phyloP scores from a whole-genome alignment of 331 rosid species.

The Cydonia oblonga region DNA sequence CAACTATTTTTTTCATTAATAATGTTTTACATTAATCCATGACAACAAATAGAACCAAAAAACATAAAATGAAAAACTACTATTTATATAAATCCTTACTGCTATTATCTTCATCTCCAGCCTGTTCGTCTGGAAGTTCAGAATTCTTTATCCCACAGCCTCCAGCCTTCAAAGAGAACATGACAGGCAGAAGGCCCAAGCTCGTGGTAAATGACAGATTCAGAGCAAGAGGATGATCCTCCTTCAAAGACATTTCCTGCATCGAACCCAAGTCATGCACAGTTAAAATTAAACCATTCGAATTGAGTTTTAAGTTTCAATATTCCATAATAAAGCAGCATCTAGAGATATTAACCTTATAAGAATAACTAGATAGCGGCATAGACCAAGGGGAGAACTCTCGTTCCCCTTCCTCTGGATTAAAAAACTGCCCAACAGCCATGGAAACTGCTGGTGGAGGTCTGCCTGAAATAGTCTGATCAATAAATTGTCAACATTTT shows the following conservation, averaged over 20 bases:
- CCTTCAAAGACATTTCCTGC: slow-evolving; percentile 73
- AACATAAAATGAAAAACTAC: neutral
- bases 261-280: slow-evolving; percentile 17
- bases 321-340: neutral
- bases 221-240: slow-evolving; percentile 82
- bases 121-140: slow-evolving; percentile 74
- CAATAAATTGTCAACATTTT: slow-evolving; percentile 28
- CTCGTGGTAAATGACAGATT: slow-evolving; percentile 69
- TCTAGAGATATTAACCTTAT: slow-evolving; percentile 49
- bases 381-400: slow-evolving; percentile 69
- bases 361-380: slow-evolving; percentile 55
- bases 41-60: neutral
- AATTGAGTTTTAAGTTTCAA: slow-evolving; percentile 9
- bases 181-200: slow-evolving; percentile 88
- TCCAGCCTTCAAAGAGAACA: slow-evolving; percentile 64
- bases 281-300: slow-evolving; percentile 10
- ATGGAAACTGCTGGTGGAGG: slow-evolving; percentile 98
- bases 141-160: slow-evolving; percentile 80
- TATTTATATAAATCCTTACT: slow-evolving; percentile 32
- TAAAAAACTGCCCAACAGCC: slow-evolving; percentile 98
- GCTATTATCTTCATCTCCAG: slow-evolving; percentile 57
- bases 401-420: slow-evolving; percentile 65
- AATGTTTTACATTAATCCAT: neutral
- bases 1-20: neutral
- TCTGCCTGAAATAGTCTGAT: slow-evolving; percentile 95